phyloP scores from a whole-genome alignment of 306 rosid genomes.

The Cicer bijugum region DNA sequence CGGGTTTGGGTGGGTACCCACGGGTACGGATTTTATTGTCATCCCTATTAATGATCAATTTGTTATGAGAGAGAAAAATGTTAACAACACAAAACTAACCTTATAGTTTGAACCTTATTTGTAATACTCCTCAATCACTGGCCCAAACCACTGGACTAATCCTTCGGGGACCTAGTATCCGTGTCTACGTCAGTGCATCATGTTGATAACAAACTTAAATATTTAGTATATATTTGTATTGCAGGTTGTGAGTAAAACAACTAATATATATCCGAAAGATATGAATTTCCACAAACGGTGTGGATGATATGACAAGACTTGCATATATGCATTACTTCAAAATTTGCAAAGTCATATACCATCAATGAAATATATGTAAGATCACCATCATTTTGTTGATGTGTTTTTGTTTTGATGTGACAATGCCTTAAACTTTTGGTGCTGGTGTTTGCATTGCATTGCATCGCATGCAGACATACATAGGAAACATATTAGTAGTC shows the following conservation, averaged over 20 bases:
- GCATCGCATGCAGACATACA: slow-evolving; percentile 70
- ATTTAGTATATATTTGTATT: not conserved
- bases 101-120: too few relatives aligned
- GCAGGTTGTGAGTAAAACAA: slow-evolving; percentile 69
- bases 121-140: too few relatives aligned
- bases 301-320: slow-evolving; percentile 93
- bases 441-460: slow-evolving; percentile 31
- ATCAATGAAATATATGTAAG: slow-evolving; percentile 86
- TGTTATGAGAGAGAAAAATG: too few relatives aligned
- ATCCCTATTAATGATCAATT: too few relatives aligned
- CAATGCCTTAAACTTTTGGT: slow-evolving; percentile 40
- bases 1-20: too few relatives aligned
- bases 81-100: too few relatives aligned
- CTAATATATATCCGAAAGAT: slow-evolving; percentile 75
- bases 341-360: slow-evolving; percentile 73
- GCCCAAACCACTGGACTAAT: too few relatives aligned
- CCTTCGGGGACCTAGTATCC: not conserved
- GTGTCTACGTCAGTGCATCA: not conserved
- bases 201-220: not conserved
- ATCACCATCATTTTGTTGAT: not conserved
- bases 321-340: slow-evolving; percentile 87
- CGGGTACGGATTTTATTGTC: too few relatives aligned
- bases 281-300: slow-evolving; percentile 87
- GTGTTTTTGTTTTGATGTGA: not conserved
- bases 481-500: slow-evolving; percentile 90